Base-by-base conservation (phyloP, 164 flowering plant genomes). In the grape (Vitis vinifera) region DNA sequence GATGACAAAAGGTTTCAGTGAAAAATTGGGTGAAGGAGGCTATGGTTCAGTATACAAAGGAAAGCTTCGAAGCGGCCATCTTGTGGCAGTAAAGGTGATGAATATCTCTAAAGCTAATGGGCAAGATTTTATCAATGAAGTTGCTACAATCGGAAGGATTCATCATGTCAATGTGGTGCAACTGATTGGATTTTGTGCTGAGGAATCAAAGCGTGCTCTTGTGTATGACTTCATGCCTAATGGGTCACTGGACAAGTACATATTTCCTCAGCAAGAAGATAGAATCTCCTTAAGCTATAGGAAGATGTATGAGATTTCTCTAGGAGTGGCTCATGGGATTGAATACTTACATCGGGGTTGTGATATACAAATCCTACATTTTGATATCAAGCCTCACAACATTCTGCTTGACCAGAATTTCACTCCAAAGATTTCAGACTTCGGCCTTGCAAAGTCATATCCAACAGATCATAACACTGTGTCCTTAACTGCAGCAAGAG, bases 261-360 rank as follows among this genome's bases (percentile, higher is more conserved):
- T 37, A 37, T 37, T 37, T 37, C 44, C 4, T 37, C 44, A 37
- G 44, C 44, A 37, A 37, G 44, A 37, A 37, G 56, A 13, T 4
- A 53, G 56, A n/a, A 53, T 23, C n/a, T 53, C 56, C 4, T 51
- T 15, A 51, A 10, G 56, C 15, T 13, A 53, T 13, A 13, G 17
- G n/a, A 37, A 37, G 44, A 37, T 37, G 7, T 37, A 37, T 37
- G 44, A 37, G 44, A 37, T 37, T 37, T 37, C n/a, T 53, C n/a
- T 53, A 4, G 56, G 56, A 53, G 56, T 13, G 56, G n/a, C 16
- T 53, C 56, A 2, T 1, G 56, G 56, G n/a, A 53, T 53, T 12
- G 56, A 53, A 53, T 53, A 53, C n/a, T 53, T 53, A 53, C 56
- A 53, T 53, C n/a, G n/a, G 13, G 56, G 56, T 12, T 53, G 56